These are phyloP conservation scores for Epichloe bromicola DNA, from an alignment of 2,329 filamentous ascomycete genomes.

Conservation along the genomic window DNA sequence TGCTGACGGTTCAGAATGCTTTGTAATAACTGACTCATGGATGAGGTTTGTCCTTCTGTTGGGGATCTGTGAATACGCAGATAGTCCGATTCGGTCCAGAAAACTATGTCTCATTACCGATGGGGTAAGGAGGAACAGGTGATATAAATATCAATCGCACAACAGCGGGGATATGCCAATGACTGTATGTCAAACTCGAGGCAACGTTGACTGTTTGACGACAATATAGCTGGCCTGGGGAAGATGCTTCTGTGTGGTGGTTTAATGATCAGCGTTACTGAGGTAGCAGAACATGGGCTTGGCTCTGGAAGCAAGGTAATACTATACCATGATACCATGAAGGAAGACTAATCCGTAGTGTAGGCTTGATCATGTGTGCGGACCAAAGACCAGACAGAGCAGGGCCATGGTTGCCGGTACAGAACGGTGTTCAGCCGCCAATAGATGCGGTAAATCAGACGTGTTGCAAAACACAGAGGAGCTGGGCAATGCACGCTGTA, in stretches of 20 bases:
- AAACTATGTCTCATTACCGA: not conserved
- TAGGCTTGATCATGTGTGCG: not conserved
- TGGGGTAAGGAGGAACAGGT: not conserved
- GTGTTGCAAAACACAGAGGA: not conserved
- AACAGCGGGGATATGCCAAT: not conserved
- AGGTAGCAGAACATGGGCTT: not conserved
- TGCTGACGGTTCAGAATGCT: not conserved
- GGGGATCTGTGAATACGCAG: not conserved
- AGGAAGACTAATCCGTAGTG: not conserved
- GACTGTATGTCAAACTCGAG: not conserved
- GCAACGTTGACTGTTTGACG: not conserved
- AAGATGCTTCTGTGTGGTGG: not conserved
- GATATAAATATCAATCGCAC: not conserved
- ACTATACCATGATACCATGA: not conserved
- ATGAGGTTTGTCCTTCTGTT: not conserved
- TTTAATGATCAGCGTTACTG: slow-evolving; percentile 3
- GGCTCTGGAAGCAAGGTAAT: not conserved
- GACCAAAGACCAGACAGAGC: not conserved
- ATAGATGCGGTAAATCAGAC: not conserved
- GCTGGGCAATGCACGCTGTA: not conserved
- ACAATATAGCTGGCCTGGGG: not conserved
- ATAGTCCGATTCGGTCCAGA: not conserved
- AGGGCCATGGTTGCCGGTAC: not conserved
- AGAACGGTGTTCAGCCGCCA: not conserved
- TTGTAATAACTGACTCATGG: not conserved